Percentiles rank a stretch among this genome's conserved stretches.
Evolutionary conservation across 163 green algal species (phyloP).

Genomic region (Coccomyxa subellipsoidea): DNA sequence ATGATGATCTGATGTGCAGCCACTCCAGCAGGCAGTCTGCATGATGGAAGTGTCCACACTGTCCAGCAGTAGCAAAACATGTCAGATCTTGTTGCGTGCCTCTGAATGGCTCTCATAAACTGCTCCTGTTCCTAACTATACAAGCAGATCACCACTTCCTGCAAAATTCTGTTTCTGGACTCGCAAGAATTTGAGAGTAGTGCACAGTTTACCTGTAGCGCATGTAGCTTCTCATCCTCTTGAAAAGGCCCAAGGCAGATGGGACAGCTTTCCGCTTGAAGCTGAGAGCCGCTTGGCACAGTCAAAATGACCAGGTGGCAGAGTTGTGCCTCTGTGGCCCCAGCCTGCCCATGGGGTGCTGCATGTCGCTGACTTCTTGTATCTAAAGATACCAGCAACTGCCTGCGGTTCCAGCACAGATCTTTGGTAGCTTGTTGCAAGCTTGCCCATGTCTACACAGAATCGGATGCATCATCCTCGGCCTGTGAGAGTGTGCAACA

Average conservation of each 20-base stretch:
- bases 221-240: neutral
- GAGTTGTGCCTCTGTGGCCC: neutral
- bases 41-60: neutral
- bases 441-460: too few species aligned
- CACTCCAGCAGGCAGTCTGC: neutral
- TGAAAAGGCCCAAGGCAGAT: neutral
- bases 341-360: neutral
- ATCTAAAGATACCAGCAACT: too few species aligned
- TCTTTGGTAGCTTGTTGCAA: too few species aligned
- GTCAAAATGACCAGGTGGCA: neutral
- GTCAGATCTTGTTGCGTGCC: too few species aligned
- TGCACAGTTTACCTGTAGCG: neutral
- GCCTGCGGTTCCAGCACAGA: too few species aligned
- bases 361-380: too few species aligned
- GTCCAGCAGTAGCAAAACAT: neutral
- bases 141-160: too few species aligned
- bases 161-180: too few species aligned
- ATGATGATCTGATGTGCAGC: neutral
- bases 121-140: too few species aligned
- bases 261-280: neutral
- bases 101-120: too few species aligned
- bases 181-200: too few species aligned
- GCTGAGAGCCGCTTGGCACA: neutral
- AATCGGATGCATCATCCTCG: too few species aligned
- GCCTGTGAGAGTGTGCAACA: neutral